Base-by-base conservation (phyloP, 2,329 filamentous ascomycete genomes). In the Aphanocladium album region DNA sequence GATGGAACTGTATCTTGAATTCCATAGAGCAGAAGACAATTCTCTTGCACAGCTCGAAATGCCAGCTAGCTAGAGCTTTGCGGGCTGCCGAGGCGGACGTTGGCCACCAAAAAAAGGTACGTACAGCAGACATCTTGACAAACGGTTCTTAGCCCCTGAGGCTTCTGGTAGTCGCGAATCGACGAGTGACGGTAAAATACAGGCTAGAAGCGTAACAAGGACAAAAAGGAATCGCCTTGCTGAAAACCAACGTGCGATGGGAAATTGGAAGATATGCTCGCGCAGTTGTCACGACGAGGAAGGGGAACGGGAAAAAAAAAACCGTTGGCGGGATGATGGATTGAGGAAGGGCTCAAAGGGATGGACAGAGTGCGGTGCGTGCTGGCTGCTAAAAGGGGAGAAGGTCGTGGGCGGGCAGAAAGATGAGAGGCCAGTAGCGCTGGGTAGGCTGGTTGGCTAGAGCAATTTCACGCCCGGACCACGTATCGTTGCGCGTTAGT, bases 71-170 rank as follows among this genome's bases (percentile, higher is more conserved):
- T 37, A 9, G 21, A 54, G 39, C 49, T 39, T 47, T 4, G 58
- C 56, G 35, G 35, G 57, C 17, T 25, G 27, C n/a, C 50, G 43
- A 35, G 21, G 46, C 33, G 49, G 30, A 39, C 27, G 41, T 57
- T 39, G 41, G 55, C 23, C 51, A 54, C 39, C 52, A 33, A 61
- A 45, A n/a, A n/a, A n/a, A n/a, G 43, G 63, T 25, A 64, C 64
- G 37, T 65, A 65, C 64, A 55, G 67, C 63, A 54, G 68, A 69
- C 59, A 61, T 61, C 37, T 61, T 61, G 59, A 37, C 52, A 56
- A 56, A 56, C 53, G 45, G 52, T 55, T 56, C 37, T 45, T 51
- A 56, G 52, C 59, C 59, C 59, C 59, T 61, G 59, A 57, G 46
- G 59, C 52, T 47, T 37, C 14, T 60, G 37, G 27, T 45, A 47